Base-by-base conservation (phyloP, 345 rosid genomes). In the Linum trigynum region DNA sequence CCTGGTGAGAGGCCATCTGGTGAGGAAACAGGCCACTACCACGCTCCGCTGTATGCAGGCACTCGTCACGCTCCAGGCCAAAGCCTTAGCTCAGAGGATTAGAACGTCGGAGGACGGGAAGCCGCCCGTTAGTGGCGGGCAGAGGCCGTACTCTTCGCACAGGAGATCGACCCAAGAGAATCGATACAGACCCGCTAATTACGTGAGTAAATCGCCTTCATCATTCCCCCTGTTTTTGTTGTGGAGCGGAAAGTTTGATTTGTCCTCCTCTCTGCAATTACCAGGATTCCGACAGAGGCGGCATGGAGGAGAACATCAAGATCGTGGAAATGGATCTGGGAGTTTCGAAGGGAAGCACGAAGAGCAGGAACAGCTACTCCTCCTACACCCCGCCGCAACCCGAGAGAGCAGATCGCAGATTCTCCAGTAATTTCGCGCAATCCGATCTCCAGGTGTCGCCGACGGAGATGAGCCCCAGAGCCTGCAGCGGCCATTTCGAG, bases 311-410 rank as follows among this genome's bases (percentile, higher is more conserved):
- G 71, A 81, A 82, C 68, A 77, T 86, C 66, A 94, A 86, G 84
- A 90, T 82, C 57, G 95, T 86, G 55, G 97, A 90, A 76, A 85
- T 88, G 85, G 97, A 94, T 65, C 72, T 15, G 37, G 85, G 82
- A 41, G 84, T 74, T 11, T 63, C 77, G 59, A 84, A 67, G 56
- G 75, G 68, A 58, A 66, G 65, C 64, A 63, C 45, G 17, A 84
- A 74, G 81, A 66, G 71, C 70, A 72, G 85, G 74, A 79, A 79
- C 58, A 78, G 80, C 74, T 77, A 78, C 57, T 72, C 84, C n/a
- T 71, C 68, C 59, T 65, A 78, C 45, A 23, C 32, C 32, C 32
- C 32, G 32, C 64, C 76, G n/a, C 77, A 72, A 58, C 15, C 72
- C 3, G 79, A 74, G 41, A 59, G 64, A 68, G 62, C 55, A 62